Base-by-base conservation (phyloP, 2,329 filamentous ascomycete species). In the Hortaea werneckii region DNA sequence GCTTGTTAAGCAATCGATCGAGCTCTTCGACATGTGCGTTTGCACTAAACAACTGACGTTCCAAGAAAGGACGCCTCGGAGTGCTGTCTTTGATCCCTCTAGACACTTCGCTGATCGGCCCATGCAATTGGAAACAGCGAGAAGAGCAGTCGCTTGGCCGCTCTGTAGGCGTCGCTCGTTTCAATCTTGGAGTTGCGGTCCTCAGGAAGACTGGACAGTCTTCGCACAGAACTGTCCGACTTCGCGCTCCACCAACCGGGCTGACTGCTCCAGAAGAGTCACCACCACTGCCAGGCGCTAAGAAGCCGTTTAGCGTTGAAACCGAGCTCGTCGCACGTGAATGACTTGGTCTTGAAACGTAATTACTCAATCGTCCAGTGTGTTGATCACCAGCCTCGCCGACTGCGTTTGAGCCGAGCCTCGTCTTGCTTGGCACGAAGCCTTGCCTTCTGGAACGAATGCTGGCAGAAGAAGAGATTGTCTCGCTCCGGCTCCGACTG, bases 401-500 rank as follows among this genome's bases (percentile, higher is more conserved):
- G 10, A 59, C 48, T 6, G 52, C 50, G 37, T 52, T 55, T 76
- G 77, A 8, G 70, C 72, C 50, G 5, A 45, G n/a, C 11, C 48
- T 50, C 12, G 53, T 54, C 56, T 79, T 78, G 56, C 73, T 40
- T 6, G 72, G 74, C 30, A 80, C 71, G 42, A 80, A 73, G 26
- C 77, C 79, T 72, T 80, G 79, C 12, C 79, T 71, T 54, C 78
- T 78, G 49, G 70, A 72, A 27, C 76, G 74, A 29, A 69, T 62
- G 59, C 70, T 68, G 61, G 75, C 58, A 65, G 74, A 54, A 1
- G 65, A 64, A 5, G 57, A 54, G 5, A 77, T 70, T 20, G 77
- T 77, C 60, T 82, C 79, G 50, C 78, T 82, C 49, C 80, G 76
- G 56, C 77, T 82, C 53, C 79, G 67, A 51, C 74, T 79, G 7